A percentile compares a stretch with the other conserved stretches of the same genome.
Evolutionary conservation across 768 basidiomycete genomes (phyloP).

Genomic region (Phaeotremella skinneri): DNA sequence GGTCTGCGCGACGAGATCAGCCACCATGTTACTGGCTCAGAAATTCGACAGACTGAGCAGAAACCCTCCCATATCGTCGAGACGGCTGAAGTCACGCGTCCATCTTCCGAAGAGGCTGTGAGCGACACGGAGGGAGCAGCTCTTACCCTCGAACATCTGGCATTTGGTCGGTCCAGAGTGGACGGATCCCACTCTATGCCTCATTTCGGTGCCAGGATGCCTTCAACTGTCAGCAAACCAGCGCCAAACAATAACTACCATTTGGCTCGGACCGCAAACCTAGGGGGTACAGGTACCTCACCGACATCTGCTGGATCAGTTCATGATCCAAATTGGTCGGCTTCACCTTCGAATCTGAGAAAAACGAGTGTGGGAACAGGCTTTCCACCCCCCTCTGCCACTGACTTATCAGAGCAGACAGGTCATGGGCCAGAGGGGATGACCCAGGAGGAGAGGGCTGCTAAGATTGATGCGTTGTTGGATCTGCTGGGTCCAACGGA

Average conservation of each 20-base stretch:
- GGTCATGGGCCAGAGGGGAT: constrained; percentile 5
- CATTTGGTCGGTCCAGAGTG: constrained; percentile 44
- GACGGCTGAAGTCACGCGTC: neutral
- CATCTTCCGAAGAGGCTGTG: constrained; percentile 26
- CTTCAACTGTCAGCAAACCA: constrained; percentile 15
- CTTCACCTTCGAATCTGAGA: neutral
- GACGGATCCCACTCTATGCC: constrained; percentile 36
- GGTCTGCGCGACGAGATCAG: neutral
- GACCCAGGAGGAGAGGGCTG: constrained; percentile 26
- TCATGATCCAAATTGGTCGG: neutral
- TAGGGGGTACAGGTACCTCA: neutral
- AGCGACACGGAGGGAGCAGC: constrained; percentile 51
- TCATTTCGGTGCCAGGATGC: constrained; percentile 31
- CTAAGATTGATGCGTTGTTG: constrained; percentile 37
- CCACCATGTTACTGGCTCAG: neutral
- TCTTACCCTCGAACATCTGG: constrained; percentile 48
- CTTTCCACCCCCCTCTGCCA: neutral
- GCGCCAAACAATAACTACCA: constrained; percentile 45
- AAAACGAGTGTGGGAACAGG: neutral
- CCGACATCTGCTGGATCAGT: neutral
- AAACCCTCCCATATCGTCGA: constrained; percentile 1
- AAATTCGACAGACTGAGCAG: constrained; percentile 3
- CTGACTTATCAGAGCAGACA: neutral
- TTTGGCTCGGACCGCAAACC: constrained; percentile 17
- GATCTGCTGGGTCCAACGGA: constrained; percentile 47